Evolutionary conservation across 2,329 filamentous ascomycete genomes (phyloP).

Genomic region (Coniochaeta pulveracea): DNA sequence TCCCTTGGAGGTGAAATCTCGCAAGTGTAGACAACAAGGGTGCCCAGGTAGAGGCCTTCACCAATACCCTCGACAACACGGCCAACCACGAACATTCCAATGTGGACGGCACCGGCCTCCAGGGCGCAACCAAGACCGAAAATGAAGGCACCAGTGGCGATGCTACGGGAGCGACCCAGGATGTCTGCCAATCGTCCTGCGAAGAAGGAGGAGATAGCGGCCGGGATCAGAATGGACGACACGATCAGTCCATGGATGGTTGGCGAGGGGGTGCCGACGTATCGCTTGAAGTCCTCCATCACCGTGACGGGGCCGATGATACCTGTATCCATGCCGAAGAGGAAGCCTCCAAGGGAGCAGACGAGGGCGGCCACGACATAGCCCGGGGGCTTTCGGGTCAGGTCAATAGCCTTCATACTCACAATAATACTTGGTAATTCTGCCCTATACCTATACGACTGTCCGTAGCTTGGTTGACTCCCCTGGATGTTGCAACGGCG

Average conservation of each 20-base stretch:
- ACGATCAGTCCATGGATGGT: slow-evolving; percentile 48
- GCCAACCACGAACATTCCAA: slow-evolving; percentile 43
- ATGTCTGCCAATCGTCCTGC: slow-evolving; percentile 41
- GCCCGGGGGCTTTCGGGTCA: no score
- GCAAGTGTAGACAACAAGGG: slow-evolving; percentile 40
- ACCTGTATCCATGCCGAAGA: no score
- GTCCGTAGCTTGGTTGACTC: no score
- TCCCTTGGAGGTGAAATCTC: slow-evolving; percentile 43
- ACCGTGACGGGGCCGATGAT: slow-evolving; percentile 48
- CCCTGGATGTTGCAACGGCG: no score
- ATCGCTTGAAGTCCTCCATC: slow-evolving; percentile 38
- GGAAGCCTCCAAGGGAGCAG: no score
- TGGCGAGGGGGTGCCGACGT: slow-evolving; percentile 40
- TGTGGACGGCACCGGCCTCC: slow-evolving; percentile 19
- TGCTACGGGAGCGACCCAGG: slow-evolving; percentile 40
- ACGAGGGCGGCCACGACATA: no score
- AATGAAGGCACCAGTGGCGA: slow-evolving; percentile 38
- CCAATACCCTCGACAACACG: slow-evolving; percentile 44
- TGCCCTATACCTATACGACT: no score
- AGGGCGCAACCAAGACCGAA: slow-evolving; percentile 40
- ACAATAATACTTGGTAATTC: no score
- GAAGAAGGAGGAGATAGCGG: slow-evolving; percentile 46
- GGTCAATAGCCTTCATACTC: no score
- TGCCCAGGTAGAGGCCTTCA: slow-evolving; percentile 43
- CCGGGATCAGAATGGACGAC: slow-evolving; percentile 47